Evolutionary conservation across 2,329 filamentous ascomycete genomes (phyloP).

Genomic region (Diplodia corticola): DNA sequence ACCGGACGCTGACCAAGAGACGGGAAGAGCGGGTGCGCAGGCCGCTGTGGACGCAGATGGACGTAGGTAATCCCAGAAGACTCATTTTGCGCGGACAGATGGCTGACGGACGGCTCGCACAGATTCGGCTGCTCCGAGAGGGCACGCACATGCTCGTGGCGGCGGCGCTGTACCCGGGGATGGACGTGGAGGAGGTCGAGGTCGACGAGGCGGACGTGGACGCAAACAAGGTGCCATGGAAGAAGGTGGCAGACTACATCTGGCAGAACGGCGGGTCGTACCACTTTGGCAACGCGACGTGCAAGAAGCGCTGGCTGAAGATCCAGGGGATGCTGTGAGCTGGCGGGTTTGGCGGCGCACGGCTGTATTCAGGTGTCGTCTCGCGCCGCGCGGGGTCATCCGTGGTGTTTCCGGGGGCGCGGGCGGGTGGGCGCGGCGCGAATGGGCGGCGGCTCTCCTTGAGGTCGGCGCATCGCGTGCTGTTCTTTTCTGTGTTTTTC

Average conservation of each 20-base stretch:
- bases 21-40: constrained; percentile 63
- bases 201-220: constrained; percentile 19
- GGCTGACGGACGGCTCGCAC: not conserved
- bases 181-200: not conserved
- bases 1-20: constrained; percentile 64
- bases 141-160: constrained; percentile 1
- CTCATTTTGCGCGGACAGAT: not conserved
- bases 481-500: constrained; percentile 4
- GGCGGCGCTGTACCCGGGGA: constrained; percentile 2
- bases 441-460: not conserved
- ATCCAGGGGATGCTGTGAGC: constrained; percentile 19
- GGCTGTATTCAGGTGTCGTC: not conserved
- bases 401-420: not conserved
- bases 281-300: constrained; percentile 61
- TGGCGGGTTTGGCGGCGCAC: not conserved
- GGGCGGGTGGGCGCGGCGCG: not conserved
- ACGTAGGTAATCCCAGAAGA: constrained; percentile 55
- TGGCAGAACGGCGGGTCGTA: constrained; percentile 55
- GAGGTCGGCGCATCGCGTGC: not conserved
- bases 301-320: constrained; percentile 63
- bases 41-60: constrained; percentile 62
- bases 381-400: not conserved
- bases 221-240: constrained; percentile 56
- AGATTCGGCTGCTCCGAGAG: constrained; percentile 20
- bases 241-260: constrained; percentile 58